Evolutionary conservation across 345 rosid genomes (phyloP).

Genomic region (Linum usitatissimum): DNA sequence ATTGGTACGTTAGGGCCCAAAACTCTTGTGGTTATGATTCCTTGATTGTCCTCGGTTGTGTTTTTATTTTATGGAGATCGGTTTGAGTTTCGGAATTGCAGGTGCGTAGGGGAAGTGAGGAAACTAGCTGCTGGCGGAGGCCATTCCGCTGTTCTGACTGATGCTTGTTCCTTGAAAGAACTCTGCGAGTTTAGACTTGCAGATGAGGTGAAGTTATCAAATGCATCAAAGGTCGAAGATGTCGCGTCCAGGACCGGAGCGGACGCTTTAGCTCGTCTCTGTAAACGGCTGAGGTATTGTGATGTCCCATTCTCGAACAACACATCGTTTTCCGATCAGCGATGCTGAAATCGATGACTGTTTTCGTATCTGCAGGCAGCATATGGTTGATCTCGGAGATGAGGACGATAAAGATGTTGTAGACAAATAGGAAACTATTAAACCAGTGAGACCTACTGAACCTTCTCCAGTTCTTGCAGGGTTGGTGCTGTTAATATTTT

Average conservation of each 20-base stretch:
- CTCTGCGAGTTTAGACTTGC: slow-evolving; percentile 89
- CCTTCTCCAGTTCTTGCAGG: not conserved
- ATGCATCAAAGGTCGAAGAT: slow-evolving; percentile 71
- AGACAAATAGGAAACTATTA: too few species aligned
- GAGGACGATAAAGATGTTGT: slow-evolving; percentile 30
- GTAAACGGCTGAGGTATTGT: slow-evolving; percentile 69
- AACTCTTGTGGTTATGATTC: not conserved
- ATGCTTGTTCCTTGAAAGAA: slow-evolving; percentile 91
- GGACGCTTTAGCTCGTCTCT: slow-evolving; percentile 86
- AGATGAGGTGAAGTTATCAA: slow-evolving; percentile 51
- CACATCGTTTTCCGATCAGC: not conserved
- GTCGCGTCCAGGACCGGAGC: slow-evolving; percentile 76
- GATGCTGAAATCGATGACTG: too few species aligned
- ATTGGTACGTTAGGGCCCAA: slow-evolving; percentile 50
- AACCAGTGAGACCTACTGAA: not conserved
- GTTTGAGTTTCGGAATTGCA: slow-evolving; percentile 18
- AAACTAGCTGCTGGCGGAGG: slow-evolving; percentile 98
- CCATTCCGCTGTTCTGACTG: slow-evolving; percentile 86
- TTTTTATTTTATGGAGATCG: not conserved
- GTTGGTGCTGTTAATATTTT: not conserved
- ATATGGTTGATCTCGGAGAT: slow-evolving; percentile 36
- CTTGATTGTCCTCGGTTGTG: slow-evolving; percentile 3
- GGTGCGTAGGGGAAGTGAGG: slow-evolving; percentile 89
- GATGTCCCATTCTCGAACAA: not conserved
- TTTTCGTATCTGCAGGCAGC: slow-evolving; percentile 54